Evolutionary conservation across 2,329 filamentous ascomycete species (phyloP), one percentile per base, ranked within the genome.

Genomic region (Neonectria magnoliae): DNA sequence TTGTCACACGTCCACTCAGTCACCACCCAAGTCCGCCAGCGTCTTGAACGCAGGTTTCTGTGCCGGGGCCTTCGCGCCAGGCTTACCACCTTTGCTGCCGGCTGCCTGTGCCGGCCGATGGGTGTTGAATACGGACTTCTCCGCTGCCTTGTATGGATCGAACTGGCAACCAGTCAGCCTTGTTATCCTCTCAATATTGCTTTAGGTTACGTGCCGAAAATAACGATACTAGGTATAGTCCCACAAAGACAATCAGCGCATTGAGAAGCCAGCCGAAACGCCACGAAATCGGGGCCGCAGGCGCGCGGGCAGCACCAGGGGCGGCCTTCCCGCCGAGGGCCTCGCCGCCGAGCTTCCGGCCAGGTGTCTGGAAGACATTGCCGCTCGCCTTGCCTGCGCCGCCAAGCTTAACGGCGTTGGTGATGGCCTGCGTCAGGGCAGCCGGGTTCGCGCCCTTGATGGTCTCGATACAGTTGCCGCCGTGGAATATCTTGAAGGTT

Each of bases 401-500:
- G 10, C 79, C 78, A 18, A 90, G 81, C 76, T 87, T 87, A 56
- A 89, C 82, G 4, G 87, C 88, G 76, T 91, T 91, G 73, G 91
- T 90, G 68, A 98, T 90, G 25, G 92, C 93, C 60, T 89, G 86
- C 38, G 90, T 91, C 47, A 99, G 88, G 56, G 89, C 90, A 11
- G 89, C 85, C 1, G 90, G 87, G 81, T 97, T 92, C 36, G 94
- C 94, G 72, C 96, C 96, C 75, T 88, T 87, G 76, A 97, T 89
- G 33, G 91, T 94, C 70, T 93, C 87, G 76, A 92, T 86, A 73
- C 91, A 88, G 69, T 86, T 84, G 73, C 91, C 90, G 76, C 88
- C 89, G 81, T 93, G 91, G 85, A 93, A 94, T 80, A 98, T 90
- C 78, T 98, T 88, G 81, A 99, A 98, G 57, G 96, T 98, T 6